These are phyloP conservation scores for Conticribra weissflogii DNA, from an alignment of 108 stramenopile species.

Conservation along the genomic window DNA sequence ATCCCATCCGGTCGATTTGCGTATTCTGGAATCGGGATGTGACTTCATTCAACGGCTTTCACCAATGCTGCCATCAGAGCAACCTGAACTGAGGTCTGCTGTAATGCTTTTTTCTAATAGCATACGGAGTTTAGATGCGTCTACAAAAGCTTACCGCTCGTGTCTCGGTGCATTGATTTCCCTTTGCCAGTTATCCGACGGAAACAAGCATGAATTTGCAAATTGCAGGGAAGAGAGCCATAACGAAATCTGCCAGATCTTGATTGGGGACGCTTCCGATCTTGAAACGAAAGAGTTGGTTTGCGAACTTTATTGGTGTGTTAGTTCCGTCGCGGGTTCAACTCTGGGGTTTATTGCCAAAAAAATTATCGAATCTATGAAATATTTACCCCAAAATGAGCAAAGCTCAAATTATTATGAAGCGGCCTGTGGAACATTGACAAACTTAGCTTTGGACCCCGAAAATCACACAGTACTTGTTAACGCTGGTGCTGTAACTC, in stretches of 20 bases:
- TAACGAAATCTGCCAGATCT: background rate
- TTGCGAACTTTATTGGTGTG: conserved; percentile 18
- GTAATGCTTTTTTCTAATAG: background rate
- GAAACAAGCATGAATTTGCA: conserved; percentile 19
- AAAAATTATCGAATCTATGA: background rate
- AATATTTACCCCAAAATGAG: background rate
- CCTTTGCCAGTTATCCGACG: conserved; percentile 6
- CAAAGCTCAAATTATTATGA: conserved; percentile 4
- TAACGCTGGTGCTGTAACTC: conserved; percentile 8
- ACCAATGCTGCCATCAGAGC: conserved; percentile 1
- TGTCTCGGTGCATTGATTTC: background rate
- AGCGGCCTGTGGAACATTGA: conserved; percentile 16
- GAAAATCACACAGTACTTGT: conserved; percentile 10
- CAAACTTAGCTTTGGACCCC: conserved; percentile 18
- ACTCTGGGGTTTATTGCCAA: background rate
- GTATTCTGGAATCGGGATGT: conserved; percentile 14
- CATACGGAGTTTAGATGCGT: conserved; percentile 1
- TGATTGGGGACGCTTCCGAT: background rate
- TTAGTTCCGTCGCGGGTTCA: conserved; percentile 9
- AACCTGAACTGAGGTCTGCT: background rate
- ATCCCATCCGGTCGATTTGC: conserved; percentile 4
- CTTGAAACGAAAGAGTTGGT: conserved; percentile 3
- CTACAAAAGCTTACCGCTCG: background rate
- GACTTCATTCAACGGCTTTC: conserved; percentile 12
- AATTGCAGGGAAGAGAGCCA: background rate